Conservation (phyloP, 805 yeast species). For the Maudiozyma turicensis region DNA sequence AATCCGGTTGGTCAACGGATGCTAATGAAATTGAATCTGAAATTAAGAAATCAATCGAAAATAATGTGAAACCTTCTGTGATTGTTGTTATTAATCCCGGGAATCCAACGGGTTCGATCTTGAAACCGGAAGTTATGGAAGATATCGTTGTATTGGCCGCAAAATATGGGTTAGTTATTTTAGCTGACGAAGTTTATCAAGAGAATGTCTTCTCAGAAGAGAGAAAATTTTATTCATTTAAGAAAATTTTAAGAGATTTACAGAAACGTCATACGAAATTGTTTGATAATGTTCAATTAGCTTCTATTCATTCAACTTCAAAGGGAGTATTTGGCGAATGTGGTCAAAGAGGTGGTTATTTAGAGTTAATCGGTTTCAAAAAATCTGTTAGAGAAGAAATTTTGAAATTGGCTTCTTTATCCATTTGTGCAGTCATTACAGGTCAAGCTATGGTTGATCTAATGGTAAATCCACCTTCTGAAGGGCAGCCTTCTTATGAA, state of each 20-base stretch:
- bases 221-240: conserved; percentile 67
- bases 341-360: conserved; percentile 98
- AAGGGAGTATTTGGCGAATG: conserved; percentile 97
- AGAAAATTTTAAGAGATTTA: conserved; percentile 61
- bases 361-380: conserved; percentile 81
- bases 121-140: conserved; percentile 53
- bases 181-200: conserved; percentile 98
- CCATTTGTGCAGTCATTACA: conserved; percentile 85
- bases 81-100: conserved; percentile 95
- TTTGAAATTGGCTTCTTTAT: conserved; percentile 80
- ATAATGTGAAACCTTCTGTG: conserved; percentile 60
- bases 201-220: conserved; percentile 70
- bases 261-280: conserved; percentile 42
- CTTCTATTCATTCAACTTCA: conserved; percentile 93
- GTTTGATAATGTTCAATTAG: conserved; percentile 71
- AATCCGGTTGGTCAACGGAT: conserved; percentile 73
- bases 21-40: conserved; percentile 50
- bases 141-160: conserved; percentile 74
- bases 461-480: conserved; percentile 85
- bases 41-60: conserved; percentile 37
- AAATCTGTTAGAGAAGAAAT: conserved; percentile 58
- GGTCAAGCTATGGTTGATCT: conserved; percentile 90
- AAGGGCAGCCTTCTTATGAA: conserved; percentile 68
- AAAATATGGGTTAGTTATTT: conserved; percentile 68
- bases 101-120: conserved; percentile 91